Evolutionary conservation across 2,329 filamentous ascomycete species (phyloP).

Genomic region (Trichoderma sp.): DNA sequence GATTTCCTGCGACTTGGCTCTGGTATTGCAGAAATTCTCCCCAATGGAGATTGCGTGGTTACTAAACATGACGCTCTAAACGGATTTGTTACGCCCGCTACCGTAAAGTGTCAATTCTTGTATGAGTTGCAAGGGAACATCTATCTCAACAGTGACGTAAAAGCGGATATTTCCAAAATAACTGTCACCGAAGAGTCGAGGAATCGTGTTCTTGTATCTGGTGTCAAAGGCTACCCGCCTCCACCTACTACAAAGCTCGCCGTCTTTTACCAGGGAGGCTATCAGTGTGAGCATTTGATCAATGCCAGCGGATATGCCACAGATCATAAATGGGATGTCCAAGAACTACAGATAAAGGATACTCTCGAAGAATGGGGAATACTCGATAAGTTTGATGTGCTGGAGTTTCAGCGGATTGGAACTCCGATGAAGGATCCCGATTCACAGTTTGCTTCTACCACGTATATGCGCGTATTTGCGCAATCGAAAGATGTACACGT

Average conservation of each 20-base stretch:
- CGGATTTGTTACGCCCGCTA: slow-evolving; percentile 45
- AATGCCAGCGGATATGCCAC: slow-evolving; percentile 55
- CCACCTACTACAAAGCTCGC: slow-evolving; percentile 57
- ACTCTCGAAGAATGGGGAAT: slow-evolving; percentile 46
- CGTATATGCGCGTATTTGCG: slow-evolving; percentile 50
- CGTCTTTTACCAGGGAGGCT: slow-evolving; percentile 55
- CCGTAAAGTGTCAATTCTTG: slow-evolving; percentile 52
- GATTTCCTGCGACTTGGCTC: slow-evolving; percentile 46
- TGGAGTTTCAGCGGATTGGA: slow-evolving; percentile 55
- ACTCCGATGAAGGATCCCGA: slow-evolving; percentile 40
- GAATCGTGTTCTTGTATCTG: slow-evolving; percentile 47
- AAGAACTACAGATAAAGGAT: slow-evolving; percentile 52
- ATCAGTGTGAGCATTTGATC: slow-evolving; percentile 49
- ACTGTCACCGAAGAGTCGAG: slow-evolving; percentile 42
- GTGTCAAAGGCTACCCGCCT: slow-evolving; percentile 48
- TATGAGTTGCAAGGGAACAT: slow-evolving; percentile 54
- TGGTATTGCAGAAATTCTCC: slow-evolving; percentile 54
- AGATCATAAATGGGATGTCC: slow-evolving; percentile 52
- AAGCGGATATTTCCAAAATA: slow-evolving; percentile 46
- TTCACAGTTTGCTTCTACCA: slow-evolving; percentile 48
- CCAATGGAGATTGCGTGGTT: slow-evolving; percentile 50
- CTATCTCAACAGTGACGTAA: slow-evolving; percentile 55
- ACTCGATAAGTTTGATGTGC: slow-evolving; percentile 48
- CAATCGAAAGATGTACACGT: slow-evolving; percentile 41
- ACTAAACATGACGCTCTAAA: slow-evolving; percentile 52